Conservation (phyloP, 2,329 filamentous ascomycete genomes). For the Neofusicoccum parvum region DNA sequence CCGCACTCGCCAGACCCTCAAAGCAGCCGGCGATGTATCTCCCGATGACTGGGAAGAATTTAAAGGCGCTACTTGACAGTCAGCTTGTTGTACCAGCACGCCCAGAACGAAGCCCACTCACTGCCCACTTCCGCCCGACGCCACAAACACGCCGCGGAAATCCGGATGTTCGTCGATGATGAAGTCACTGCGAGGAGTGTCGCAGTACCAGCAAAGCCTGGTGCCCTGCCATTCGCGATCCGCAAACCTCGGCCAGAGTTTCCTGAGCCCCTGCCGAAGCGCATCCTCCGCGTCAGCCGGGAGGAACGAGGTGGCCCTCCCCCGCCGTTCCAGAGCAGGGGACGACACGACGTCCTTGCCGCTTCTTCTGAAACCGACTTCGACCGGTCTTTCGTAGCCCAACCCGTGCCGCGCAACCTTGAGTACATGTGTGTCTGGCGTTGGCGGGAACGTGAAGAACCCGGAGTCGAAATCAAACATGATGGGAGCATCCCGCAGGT, state of each 20-base stretch:
- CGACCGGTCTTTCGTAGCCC: constrained; percentile 54
- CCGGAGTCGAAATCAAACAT: constrained; percentile 40
- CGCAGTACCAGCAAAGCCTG: constrained; percentile 74
- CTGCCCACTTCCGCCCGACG: constrained; percentile 66
- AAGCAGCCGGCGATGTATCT: constrained; percentile 23
- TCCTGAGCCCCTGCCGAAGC: constrained; percentile 20
- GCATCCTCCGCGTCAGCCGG: constrained; percentile 5
- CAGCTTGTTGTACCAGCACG: no score
- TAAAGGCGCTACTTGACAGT: constrained; percentile 26
- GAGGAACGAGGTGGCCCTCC: not conserved
- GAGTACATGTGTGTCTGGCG: constrained; percentile 54
- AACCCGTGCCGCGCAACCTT: constrained; percentile 72
- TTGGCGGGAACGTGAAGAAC: constrained; percentile 59
- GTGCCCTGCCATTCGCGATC: constrained; percentile 63
- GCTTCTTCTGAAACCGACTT: not conserved
- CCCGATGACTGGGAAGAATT: constrained; percentile 28
- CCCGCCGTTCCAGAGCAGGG: not conserved
- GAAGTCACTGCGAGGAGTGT: constrained; percentile 64
- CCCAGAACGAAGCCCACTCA: constrained; percentile 19
- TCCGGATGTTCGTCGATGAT: constrained; percentile 69
- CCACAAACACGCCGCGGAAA: constrained; percentile 61
- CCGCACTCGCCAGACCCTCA: constrained; percentile 8
- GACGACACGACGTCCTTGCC: constrained; percentile 42
- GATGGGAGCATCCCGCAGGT: constrained; percentile 21
- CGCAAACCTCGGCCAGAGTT: constrained; percentile 43